Evolutionary conservation across 352 stramenopile genomes (phyloP), one percentile per base, ranked within the genome.

Genomic region (Phytophthora fragariae): DNA sequence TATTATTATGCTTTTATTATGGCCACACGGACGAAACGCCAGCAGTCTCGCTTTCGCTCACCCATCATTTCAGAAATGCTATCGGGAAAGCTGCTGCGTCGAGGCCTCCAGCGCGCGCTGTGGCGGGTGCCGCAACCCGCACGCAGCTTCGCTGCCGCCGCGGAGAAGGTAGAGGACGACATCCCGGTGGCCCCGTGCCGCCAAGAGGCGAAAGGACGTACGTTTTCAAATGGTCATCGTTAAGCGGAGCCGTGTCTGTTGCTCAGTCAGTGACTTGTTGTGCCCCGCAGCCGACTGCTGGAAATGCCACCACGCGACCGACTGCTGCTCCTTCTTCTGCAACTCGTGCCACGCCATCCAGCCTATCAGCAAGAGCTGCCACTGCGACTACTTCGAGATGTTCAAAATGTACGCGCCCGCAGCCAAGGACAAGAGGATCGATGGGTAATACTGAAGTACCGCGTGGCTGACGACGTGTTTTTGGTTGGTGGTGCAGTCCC

Each of bases 341-440:
- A 82, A 85, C 46, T 78, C 76, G 57, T 96, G 89, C 70, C 80
- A 93, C 54, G 81, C 83, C 39, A 96, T 96, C 67, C 89, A 95
- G 68, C 88, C 89, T 12, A 76, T 96, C 56, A 61, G 90, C 61
- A 83, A 85, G 33, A 75, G 80, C 55, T 84, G 81, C 41, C 82
- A 89, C 65, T 96, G 89, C 75, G 83, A 96, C 73, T 95, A 93
- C 79, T 95, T 96, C 76, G 88, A 94, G 72, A 84, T 96, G 70
- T 96, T 96, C 68, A 62, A 93, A 65, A 84, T 96, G 89, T 95
- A 79, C 15, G 9, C 29, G 2, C 15, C 11, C 39, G 41, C 41
- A 27, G n/a, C 31, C 27, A 62, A 35, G 24, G 44, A 24, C 5
- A 62, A 57, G 24, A 64, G 10, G 52, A 50, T 37, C 14, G 41